Conservation (phyloP, 2,329 filamentous ascomycete species). For the Colletotrichum lindemuthianum region DNA sequence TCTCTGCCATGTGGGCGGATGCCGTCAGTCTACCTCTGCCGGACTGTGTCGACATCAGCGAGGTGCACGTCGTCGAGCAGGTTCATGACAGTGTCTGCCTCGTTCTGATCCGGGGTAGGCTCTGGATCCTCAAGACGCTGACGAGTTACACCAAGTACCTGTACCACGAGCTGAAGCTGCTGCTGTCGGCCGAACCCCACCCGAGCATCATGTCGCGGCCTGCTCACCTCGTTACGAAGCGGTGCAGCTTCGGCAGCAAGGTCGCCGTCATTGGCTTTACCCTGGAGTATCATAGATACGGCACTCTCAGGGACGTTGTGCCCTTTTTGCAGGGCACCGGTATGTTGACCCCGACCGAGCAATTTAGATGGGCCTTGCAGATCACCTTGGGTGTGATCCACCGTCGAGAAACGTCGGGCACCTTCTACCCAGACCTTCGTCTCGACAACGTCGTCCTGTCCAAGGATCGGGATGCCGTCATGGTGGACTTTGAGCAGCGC, state of each 20-base stretch:
- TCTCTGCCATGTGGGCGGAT: constrained; percentile 56
- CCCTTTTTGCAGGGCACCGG: constrained; percentile 60
- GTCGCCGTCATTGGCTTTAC: constrained; percentile 66
- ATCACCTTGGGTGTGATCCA: constrained; percentile 62
- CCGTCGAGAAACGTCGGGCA: constrained; percentile 54
- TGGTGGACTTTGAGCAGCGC: constrained; percentile 72
- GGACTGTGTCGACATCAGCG: constrained; percentile 57
- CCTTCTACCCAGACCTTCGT: constrained; percentile 68
- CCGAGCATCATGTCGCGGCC: constrained; percentile 63
- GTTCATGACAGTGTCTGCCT: constrained; percentile 69
- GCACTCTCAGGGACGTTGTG: constrained; percentile 65
- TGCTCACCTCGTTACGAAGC: constrained; percentile 64
- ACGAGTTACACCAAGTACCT: constrained; percentile 68
- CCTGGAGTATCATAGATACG: constrained; percentile 62
- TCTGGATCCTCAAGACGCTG: constrained; percentile 67
- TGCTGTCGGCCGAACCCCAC: constrained; percentile 63
- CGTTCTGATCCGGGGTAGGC: constrained; percentile 53
- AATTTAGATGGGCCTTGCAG: constrained; percentile 65
- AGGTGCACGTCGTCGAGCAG: constrained; percentile 62
- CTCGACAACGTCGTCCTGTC: constrained; percentile 69
- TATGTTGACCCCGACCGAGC: constrained; percentile 53
- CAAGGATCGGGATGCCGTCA: constrained; percentile 56
- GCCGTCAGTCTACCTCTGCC: constrained; percentile 58
- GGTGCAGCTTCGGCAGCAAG: constrained; percentile 65
- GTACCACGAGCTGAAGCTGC: constrained; percentile 68